Base-by-base conservation (phyloP, 768 basidiomycete species). In the Boletus barrowsii region DNA sequence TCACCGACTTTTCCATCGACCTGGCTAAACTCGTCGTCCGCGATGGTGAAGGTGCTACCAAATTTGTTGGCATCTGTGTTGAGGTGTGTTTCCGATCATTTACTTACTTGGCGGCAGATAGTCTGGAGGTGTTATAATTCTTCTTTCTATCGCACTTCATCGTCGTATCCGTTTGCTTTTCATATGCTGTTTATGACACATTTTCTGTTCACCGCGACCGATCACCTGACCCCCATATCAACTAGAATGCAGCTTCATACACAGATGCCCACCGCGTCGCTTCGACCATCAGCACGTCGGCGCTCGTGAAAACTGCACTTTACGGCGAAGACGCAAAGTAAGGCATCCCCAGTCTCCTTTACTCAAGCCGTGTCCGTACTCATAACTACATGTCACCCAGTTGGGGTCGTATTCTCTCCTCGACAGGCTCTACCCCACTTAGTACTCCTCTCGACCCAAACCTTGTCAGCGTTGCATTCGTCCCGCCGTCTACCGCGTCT, bases 301-400 rank as follows among this genome's bases (percentile, higher is more conserved):
- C 94, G 0, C 78, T 99, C 8, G 93, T 98, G 53, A 99, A 99
- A 70, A 95, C 93, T 0, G 97, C 97, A 0, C 76, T 99, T 3
- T 97, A 93, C 62, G 96, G 97, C 22, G 90, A 97, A 73, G 96
- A n/a, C n/a, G n/a, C n/a, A n/a, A n/a, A n/a, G n/a, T n/a, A n/a
- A n/a, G n/a, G n/a, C n/a, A n/a, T n/a, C 29, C n/a, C n/a, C 6
- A 14, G 15, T 53, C 22, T 42, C 18, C 3, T 26, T 14, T 18
- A n/a, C 48, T 24, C 55, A 8, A 42, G 13, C 13, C 11, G 26
- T 40, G 33, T 3, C 10, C 14, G 11, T 53, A 18, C 42, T 58
- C 26, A 56, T 22, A 24, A 45, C 20, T 8, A 17, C 26, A 1
- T 26, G n/a, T 18, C 29, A 18, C 46, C 11, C 49, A 96, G 93